A percentile compares a stretch with the other conserved stretches of the same genome.
Evolutionary conservation across 2,329 filamentous ascomycete genomes (phyloP).

Genomic region (Curvularia hawaiiensis): DNA sequence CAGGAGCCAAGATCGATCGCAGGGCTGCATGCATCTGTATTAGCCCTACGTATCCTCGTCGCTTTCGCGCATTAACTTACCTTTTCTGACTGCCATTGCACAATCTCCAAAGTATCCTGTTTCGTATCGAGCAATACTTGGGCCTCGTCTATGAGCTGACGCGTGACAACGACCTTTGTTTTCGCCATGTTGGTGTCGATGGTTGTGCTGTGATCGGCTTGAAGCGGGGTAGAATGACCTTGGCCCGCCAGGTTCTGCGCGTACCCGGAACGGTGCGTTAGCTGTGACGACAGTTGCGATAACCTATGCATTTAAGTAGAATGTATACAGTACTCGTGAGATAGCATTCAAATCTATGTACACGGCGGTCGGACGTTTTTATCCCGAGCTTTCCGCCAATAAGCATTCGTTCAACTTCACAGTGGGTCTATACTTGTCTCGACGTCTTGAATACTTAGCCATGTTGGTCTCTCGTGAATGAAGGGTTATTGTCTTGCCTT

Average conservation of each 20-base stretch:
- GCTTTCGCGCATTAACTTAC: constrained; percentile 5
- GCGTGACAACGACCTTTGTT: constrained; percentile 38
- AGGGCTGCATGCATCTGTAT: constrained; percentile 27
- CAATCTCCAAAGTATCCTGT: constrained; percentile 27
- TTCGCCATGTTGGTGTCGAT: constrained; percentile 27
- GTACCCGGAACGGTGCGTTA: constrained; percentile 1
- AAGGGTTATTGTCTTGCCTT: not conserved
- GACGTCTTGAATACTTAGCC: not conserved
- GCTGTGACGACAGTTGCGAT: constrained; percentile 17
- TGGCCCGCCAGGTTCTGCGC: constrained; percentile 3
- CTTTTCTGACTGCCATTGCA: constrained; percentile 39
- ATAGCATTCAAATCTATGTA: not conserved
- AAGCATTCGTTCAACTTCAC: constrained; percentile 7
- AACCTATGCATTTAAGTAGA: constrained; percentile 15
- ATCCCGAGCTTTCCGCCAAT: constrained; percentile 30
- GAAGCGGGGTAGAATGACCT: constrained; percentile 21
- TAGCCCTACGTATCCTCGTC: not conserved
- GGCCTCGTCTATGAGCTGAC: constrained; percentile 30
- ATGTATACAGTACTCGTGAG: not conserved
- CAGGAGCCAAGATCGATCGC: constrained; percentile 37
- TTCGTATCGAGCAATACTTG: constrained; percentile 29
- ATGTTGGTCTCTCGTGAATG: not conserved
- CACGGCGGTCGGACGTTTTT: constrained; percentile 9
- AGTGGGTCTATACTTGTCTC: not conserved
- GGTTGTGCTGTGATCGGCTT: constrained; percentile 20